A percentile compares a stretch with the other conserved stretches of the same genome.
Evolutionary conservation across 768 basidiomycete genomes (phyloP).

Genomic region (Leccinum boreale): DNA sequence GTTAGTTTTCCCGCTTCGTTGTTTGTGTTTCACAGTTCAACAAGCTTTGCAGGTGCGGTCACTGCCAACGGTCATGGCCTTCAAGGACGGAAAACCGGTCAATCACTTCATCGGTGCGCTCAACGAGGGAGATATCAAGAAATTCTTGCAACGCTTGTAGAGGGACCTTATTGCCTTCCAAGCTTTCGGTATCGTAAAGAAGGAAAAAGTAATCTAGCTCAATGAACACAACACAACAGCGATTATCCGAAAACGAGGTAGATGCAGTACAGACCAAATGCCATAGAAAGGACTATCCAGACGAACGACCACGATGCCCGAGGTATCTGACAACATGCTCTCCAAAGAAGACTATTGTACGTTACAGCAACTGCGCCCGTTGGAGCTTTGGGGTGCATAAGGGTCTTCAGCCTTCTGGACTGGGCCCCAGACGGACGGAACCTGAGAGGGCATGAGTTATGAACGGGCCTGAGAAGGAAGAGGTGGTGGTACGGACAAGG

Average conservation of each 20-base stretch:
- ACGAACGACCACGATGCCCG: not conserved
- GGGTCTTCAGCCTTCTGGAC: constrained; percentile 92
- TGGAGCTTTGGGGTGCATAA: constrained; percentile 68
- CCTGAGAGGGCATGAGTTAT: constrained; percentile 42
- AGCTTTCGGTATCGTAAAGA: constrained; percentile 10
- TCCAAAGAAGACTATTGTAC: constrained; percentile 44
- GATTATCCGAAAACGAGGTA: constrained; percentile 6
- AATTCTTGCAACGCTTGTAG: constrained; percentile 44
- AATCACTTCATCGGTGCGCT: constrained; percentile 62
- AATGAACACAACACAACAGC: constrained; percentile 6
- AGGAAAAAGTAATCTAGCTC: constrained; percentile 5
- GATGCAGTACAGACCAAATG: constrained; percentile 16
- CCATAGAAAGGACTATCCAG: not conserved
- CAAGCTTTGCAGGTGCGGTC: constrained; percentile 52
- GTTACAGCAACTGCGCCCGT: constrained; percentile 52
- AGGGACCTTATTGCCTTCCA: not conserved
- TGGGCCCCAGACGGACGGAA: constrained; percentile 96
- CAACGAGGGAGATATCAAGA: constrained; percentile 39
- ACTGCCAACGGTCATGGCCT: constrained; percentile 79
- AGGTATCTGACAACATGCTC: not conserved
- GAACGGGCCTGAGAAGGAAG: constrained; percentile 1
- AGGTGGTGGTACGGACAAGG: constrained; percentile 41
- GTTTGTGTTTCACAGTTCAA: not conserved
- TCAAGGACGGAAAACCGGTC: constrained; percentile 59
- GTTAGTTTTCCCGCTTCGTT: constrained; percentile 25